Conservation (phyloP, 768 basidiomycete genomes). For the Pisolithus sp. region DNA sequence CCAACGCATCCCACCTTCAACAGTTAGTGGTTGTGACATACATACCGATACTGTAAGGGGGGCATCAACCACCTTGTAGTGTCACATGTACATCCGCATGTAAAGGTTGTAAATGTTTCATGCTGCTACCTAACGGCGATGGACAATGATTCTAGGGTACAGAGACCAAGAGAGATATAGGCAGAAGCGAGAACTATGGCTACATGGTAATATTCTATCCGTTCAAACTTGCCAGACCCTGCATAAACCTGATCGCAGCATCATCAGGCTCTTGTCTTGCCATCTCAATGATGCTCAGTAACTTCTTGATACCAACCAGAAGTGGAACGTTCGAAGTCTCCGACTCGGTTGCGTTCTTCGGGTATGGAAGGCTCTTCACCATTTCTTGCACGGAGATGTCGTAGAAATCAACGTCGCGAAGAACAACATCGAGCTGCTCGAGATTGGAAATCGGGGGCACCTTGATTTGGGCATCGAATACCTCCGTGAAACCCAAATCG, state of each 20-base stretch:
- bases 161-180: not conserved
- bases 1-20: too few relatives aligned
- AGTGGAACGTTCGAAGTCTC: conserved; percentile 43
- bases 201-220: conserved; percentile 7
- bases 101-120: too few relatives aligned
- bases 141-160: conserved; percentile 5
- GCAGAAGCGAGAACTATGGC: not conserved
- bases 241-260: conserved; percentile 63
- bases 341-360: conserved; percentile 32
- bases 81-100: too few relatives aligned
- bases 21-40: too few relatives aligned
- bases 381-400: conserved; percentile 42
- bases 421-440: conserved; percentile 63
- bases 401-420: conserved; percentile 79
- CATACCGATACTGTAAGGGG: too few relatives aligned
- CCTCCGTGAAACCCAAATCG: conserved; percentile 84
- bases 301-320: conserved; percentile 89
- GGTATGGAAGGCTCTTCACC: conserved; percentile 59
- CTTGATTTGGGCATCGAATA: conserved; percentile 81
- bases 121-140: not conserved
- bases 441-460: conserved; percentile 79
- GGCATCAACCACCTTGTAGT: too few relatives aligned
- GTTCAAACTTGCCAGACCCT: conserved; percentile 51
- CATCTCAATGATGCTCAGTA: conserved; percentile 92
- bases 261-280: conserved; percentile 90